phyloP scores from a whole-genome alignment of 371 early-diverging fungal genomes.

The Nematocida sp. region DNA sequence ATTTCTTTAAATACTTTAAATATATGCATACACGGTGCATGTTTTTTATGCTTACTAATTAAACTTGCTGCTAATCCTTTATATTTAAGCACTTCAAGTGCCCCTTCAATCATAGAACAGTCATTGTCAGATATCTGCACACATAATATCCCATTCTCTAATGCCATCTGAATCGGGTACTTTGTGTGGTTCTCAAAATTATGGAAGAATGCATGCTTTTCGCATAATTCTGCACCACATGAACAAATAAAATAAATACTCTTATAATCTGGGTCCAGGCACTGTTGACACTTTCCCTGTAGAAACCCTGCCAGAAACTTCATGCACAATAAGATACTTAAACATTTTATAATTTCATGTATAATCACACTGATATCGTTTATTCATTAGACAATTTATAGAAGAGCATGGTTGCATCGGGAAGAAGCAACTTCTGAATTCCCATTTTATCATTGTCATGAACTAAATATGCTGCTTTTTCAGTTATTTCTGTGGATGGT shows the following conservation, averaged over 20 bases:
- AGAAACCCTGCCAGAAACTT: constrained; percentile 13
- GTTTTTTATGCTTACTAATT: too few relatives aligned
- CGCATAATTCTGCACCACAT: constrained; percentile 30
- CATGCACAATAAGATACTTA: neutral
- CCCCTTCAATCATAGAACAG: constrained; percentile 5
- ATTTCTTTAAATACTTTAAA: constrained; percentile 26
- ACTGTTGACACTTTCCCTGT: constrained; percentile 29
- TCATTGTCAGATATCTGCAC: neutral
- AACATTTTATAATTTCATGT: constrained; percentile 14
- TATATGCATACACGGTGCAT: constrained; percentile 3
- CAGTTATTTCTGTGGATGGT: neutral
- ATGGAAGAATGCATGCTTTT: constrained; percentile 26
- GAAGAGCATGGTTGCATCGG: constrained; percentile 2
- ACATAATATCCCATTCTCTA: neutral
- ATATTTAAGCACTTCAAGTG: constrained; percentile 4
- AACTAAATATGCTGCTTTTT: constrained; percentile 7
- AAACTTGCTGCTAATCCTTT: neutral
- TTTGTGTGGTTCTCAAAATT: neutral
- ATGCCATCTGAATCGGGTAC: constrained; percentile 14
- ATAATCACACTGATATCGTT: constrained; percentile 6
- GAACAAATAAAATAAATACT: constrained; percentile 3
- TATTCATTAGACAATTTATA: constrained; percentile 28
- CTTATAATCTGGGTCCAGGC: neutral
- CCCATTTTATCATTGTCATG: constrained; percentile 22
- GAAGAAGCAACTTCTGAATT: neutral